Percentiles rank a stretch among this genome's conserved stretches.
Conservation (phyloP, 2,329 filamentous ascomycete species). For the Alternaria postmessia region DNA sequence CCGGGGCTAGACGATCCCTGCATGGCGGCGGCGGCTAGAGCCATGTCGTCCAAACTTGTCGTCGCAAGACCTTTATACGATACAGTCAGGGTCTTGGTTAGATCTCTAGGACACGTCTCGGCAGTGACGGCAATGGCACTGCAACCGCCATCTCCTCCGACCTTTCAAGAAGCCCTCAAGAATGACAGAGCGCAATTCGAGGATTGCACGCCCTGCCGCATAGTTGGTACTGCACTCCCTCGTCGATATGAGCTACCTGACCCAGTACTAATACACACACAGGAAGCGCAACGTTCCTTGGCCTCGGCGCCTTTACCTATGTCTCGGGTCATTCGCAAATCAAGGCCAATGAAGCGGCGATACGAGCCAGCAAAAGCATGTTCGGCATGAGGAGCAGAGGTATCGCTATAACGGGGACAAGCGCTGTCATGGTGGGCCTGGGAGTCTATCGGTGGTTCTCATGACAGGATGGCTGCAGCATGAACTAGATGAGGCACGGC, state of each 20-base stretch:
- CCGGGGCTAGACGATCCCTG: constrained; percentile 5
- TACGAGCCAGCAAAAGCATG: constrained; percentile 51
- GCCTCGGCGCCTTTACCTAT: constrained; percentile 58
- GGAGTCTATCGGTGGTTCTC: constrained; percentile 55
- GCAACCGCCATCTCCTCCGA: constrained; percentile 26
- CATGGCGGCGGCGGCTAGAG: neutral
- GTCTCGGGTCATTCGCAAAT: constrained; percentile 57
- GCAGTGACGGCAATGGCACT: constrained; percentile 20
- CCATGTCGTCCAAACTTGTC: constrained; percentile 7
- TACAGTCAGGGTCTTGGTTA: neutral
- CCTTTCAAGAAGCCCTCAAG: constrained; percentile 42
- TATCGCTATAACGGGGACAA: constrained; percentile 52
- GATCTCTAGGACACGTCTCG: neutral
- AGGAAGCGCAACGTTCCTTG: constrained; percentile 57
- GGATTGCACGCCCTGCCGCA: constrained; percentile 74
- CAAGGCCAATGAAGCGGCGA: constrained; percentile 50
- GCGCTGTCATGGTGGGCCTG: constrained; percentile 53
- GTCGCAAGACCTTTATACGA: neutral
- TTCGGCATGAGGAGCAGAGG: constrained; percentile 54
- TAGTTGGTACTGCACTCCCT: constrained; percentile 65
- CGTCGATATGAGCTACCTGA: neutral
- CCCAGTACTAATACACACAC: neutral
- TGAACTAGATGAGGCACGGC: neutral
- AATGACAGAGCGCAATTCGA: constrained; percentile 53
- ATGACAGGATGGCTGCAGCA: constrained; percentile 14